Base-by-base conservation (phyloP, 805 yeast species). In the Myxozyma kluyveri region DNA sequence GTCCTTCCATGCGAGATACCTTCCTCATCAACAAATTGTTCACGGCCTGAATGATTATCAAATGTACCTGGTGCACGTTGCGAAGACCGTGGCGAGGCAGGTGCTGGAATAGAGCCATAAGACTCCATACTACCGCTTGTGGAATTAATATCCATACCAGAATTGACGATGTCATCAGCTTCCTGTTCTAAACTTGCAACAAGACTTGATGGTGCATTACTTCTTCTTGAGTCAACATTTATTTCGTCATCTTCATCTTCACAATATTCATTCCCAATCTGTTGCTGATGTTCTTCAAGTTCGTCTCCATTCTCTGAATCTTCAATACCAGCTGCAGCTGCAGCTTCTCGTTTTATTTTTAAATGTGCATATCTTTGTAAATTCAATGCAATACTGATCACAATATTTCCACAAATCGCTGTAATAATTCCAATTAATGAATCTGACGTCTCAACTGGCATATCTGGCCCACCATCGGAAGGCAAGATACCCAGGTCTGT, bases 351-450 rank as follows among this genome's bases (percentile, higher is more conserved):
- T 47, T 63, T 63, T 5, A 72, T 60, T 37, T 63, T 59, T 19
- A 61, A 54, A 42, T 72, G 75, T 5, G 77, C 74, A 52, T 69
- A 65, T 24, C 72, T 67, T 45, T 73, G 77, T 18, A 73, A 52
- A 45, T 73, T 72, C 4, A 74, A 60, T 2, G 77, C 73, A 5
- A 73, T 52, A n/a, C 65, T 62, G 29, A 74, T 67, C 12, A 70
- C 52, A 23, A 74, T 52, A 49, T 73, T 73, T 35, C 75, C 76
- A 1, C 64, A 32, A 18, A 71, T 63, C 9, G 75, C 71, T 17
- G 68, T 63, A 9, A 58, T 47, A 27, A 72, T 65, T 2, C 75
- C 75, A 4, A 66, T 56, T 23, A 59, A 42, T 14, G 69, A 52
- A n/a, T 49, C 36, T 14, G 60, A 42, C 26, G 42, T 42, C 38